Percentiles rank a stretch among this genome's conserved stretches.
phyloP scores from a whole-genome alignment of 495 filamentous ascomycete genomes.

The Annulohypoxylon maeteangense region DNA sequence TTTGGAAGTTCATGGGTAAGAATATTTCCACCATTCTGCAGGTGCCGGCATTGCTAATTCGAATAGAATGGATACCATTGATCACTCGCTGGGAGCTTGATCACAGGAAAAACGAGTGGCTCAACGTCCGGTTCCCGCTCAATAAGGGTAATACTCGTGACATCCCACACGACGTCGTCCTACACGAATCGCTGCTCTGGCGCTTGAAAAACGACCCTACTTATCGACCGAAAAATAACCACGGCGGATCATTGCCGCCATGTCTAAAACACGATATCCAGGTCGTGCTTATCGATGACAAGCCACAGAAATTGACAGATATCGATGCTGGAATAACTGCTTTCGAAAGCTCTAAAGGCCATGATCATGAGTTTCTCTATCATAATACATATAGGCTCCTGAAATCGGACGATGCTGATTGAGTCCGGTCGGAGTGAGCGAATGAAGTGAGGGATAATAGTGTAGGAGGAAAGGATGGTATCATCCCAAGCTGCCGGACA shows the following conservation, averaged over 20 bases:
- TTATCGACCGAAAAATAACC: slow-evolving; percentile 72
- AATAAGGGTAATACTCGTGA: slow-evolving; percentile 73
- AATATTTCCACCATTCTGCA: not conserved
- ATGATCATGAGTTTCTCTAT: not conserved
- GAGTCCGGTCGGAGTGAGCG: not conserved
- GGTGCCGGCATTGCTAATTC: slow-evolving; percentile 8
- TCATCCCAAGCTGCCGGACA: slow-evolving; percentile 10
- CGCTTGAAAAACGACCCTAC: slow-evolving; percentile 67
- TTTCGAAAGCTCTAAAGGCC: not conserved
- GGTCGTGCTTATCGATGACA: slow-evolving; percentile 5
- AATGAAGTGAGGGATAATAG: not conserved
- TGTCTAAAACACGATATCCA: slow-evolving; percentile 39
- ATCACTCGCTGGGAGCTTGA: slow-evolving; percentile 50
- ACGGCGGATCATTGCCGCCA: slow-evolving; percentile 26
- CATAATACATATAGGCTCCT: slow-evolving; percentile 34
- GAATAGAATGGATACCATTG: slow-evolving; percentile 51
- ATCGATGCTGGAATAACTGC: not conserved
- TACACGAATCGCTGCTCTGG: slow-evolving; percentile 71
- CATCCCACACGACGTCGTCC: slow-evolving; percentile 70
- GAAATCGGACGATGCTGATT: slow-evolving; percentile 7
- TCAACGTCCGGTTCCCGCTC: slow-evolving; percentile 56
- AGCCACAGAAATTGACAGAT: slow-evolving; percentile 3
- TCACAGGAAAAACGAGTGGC: slow-evolving; percentile 48
- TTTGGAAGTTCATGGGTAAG: slow-evolving; percentile 51
- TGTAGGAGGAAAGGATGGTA: not conserved